Conservation (phyloP, 495 filamentous ascomycete genomes). For the Penicillium daleae region DNA sequence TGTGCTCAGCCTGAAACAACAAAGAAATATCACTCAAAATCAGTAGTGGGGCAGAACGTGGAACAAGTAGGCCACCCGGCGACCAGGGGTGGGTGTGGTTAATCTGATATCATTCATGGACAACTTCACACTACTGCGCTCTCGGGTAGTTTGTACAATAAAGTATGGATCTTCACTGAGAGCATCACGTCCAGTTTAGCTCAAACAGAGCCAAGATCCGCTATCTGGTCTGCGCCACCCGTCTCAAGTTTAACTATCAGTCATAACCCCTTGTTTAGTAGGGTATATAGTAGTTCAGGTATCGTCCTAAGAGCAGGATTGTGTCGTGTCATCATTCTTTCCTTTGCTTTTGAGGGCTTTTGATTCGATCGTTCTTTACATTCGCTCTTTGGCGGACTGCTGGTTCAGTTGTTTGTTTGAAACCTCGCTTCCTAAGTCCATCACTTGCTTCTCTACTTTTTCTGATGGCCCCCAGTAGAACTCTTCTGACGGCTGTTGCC, state of each 20-base stretch:
- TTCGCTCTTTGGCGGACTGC: conserved; percentile 19
- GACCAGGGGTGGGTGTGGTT: conserved; percentile 12
- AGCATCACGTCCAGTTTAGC: conserved; percentile 16
- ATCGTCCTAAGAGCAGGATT: background rate
- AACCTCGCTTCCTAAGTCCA: background rate
- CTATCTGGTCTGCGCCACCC: background rate
- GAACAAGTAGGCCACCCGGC: conserved; percentile 14
- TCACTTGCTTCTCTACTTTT: background rate
- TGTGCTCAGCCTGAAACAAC: conserved; percentile 13
- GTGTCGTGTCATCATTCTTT: conserved; percentile 8
- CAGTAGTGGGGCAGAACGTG: conserved; percentile 4
- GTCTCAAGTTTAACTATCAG: background rate
- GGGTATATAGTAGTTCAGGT: conserved; percentile 6
- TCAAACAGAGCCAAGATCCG: conserved; percentile 22
- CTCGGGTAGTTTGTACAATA: conserved; percentile 6
- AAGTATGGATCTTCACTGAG: conserved; percentile 18
- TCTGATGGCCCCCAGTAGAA: conserved; percentile 27
- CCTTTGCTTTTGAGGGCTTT: conserved; percentile 3
- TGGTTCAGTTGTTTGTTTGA: conserved; percentile 15
- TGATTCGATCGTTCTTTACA: conserved; percentile 15
- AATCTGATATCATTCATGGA: conserved; percentile 17
- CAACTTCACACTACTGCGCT: background rate
- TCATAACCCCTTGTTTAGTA: background rate
- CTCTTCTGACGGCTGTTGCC: conserved; percentile 26
- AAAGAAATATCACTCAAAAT: background rate